Base-by-base conservation (phyloP, 2,329 filamentous ascomycete species). In the Sporothrix phasma region DNA sequence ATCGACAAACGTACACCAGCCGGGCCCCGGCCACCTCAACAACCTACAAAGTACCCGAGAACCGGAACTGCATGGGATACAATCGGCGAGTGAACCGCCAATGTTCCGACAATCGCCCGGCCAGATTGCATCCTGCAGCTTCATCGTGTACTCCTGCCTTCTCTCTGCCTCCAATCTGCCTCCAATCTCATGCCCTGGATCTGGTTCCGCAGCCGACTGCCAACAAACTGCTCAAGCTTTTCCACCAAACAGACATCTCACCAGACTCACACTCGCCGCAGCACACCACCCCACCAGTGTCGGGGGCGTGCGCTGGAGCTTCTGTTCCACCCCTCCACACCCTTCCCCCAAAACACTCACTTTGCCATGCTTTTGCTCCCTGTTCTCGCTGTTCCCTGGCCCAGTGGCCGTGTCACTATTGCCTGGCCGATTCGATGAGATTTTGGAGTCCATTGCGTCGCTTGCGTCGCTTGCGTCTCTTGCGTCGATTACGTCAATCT, bases 401-500 rank as follows among this genome's bases (percentile, higher is more conserved):
- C 26, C 47, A 53, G n/a, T n/a, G n/a, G n/a, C n/a, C n/a, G n/a
- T n/a, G n/a, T n/a, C n/a, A n/a, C n/a, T n/a, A n/a, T 56, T 4
- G 24, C 51, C 51, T 63, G 43, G 41, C 19, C 15, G 19, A 19
- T 34, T 56, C 4, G 4, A 39, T 37, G 29, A 5, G 31, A 24
- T 39, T 39, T 53, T 43, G 37, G 13, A 26, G 22, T 64, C 62
- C 2, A 64, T 64, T 59, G 51, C 62, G 53, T 59, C 62, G 47
- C 59, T 43, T 51, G 59, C 53, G 53, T 64, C 62, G n/a, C n/a
- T n/a, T 56, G 13, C 39, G 22, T 64, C 62, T 1, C 59, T 64
- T 59, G 51, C 62, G 53, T 59, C 62, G 47, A 64, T 43, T 51
- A 64, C 53, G 53, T 64, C 62, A 64, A 64, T 43, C 31, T 19